These are phyloP conservation scores for Plasmodium knowlesi DNA, from an alignment of 169 alveolate species.

Conservation along the genomic window DNA sequence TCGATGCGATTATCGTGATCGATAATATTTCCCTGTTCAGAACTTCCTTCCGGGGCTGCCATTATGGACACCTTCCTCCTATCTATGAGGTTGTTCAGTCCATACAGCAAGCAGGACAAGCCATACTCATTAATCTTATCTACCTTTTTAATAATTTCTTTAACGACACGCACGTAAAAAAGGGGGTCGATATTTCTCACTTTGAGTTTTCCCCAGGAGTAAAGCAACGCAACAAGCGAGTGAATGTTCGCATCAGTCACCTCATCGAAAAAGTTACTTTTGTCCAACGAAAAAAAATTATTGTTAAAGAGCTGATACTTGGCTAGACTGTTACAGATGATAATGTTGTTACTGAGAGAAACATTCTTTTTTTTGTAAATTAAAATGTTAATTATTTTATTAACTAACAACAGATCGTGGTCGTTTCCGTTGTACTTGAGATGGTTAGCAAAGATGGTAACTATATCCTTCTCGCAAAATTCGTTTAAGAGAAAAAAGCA, in stretches of 20 bases:
- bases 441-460: slow-evolving; percentile 26
- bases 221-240: slow-evolving; percentile 46
- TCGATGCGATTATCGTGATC: not conserved
- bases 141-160: slow-evolving; percentile 37
- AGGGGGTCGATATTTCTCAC: slow-evolving; percentile 9
- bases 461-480: slow-evolving; percentile 37
- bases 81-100: slow-evolving; percentile 36
- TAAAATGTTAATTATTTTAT: slow-evolving; percentile 53
- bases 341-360: slow-evolving; percentile 32
- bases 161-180: slow-evolving; percentile 20
- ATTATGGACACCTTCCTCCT: slow-evolving; percentile 16
- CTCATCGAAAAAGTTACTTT: slow-evolving; percentile 15
- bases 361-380: slow-evolving; percentile 45
- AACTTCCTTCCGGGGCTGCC: not conserved
- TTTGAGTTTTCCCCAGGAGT: slow-evolving; percentile 58
- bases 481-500: slow-evolving; percentile 30
- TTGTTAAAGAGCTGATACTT: slow-evolving; percentile 42
- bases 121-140: slow-evolving; percentile 71
- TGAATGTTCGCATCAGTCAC: slow-evolving; percentile 32
- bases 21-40: not conserved
- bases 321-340: slow-evolving; percentile 32
- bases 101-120: slow-evolving; percentile 55
- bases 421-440: slow-evolving; percentile 9
- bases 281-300: slow-evolving; percentile 43
- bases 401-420: slow-evolving; percentile 19